phyloP scores from a whole-genome alignment of 257 asterid species.

The Nicotiana obtusifolia region DNA sequence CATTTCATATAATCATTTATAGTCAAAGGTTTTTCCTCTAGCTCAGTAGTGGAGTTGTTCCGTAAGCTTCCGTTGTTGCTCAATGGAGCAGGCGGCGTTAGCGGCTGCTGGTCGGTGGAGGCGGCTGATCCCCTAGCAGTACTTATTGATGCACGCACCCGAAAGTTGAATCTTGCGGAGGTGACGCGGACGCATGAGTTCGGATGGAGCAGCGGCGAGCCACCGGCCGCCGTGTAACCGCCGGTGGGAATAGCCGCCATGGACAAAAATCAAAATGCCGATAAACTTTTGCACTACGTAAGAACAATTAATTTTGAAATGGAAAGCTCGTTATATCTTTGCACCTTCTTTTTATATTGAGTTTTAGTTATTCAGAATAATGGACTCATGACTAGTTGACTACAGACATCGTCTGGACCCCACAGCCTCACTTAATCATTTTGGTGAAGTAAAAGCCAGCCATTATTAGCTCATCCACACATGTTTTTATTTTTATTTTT shows the following conservation, averaged over 20 bases:
- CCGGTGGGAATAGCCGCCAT: background rate
- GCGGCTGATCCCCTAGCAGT: too few species aligned
- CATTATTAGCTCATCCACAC: background rate
- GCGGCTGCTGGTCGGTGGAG: background rate
- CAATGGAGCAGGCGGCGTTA: background rate
- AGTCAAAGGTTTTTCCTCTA: conserved; percentile 15
- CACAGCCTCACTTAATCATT: too few species aligned
- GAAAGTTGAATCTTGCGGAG: background rate
- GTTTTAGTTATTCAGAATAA: background rate
- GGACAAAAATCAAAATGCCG: background rate
- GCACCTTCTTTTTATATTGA: background rate
- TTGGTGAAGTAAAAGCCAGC: background rate
- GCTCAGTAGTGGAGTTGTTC: background rate
- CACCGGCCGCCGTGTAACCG: background rate
- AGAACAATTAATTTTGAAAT: background rate
- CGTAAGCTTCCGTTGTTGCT: background rate
- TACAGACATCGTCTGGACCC: background rate
- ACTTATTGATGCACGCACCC: background rate
- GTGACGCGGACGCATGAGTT: background rate
- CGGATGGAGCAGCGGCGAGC: background rate
- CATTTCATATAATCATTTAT: conserved; percentile 46
- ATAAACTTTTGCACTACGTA: background rate
- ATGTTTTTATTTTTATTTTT: too few species aligned
- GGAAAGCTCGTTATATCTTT: background rate
- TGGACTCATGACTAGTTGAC: too few species aligned